Conservation (phyloP, 768 basidiomycete species). For the Coprinopsis sp. region DNA sequence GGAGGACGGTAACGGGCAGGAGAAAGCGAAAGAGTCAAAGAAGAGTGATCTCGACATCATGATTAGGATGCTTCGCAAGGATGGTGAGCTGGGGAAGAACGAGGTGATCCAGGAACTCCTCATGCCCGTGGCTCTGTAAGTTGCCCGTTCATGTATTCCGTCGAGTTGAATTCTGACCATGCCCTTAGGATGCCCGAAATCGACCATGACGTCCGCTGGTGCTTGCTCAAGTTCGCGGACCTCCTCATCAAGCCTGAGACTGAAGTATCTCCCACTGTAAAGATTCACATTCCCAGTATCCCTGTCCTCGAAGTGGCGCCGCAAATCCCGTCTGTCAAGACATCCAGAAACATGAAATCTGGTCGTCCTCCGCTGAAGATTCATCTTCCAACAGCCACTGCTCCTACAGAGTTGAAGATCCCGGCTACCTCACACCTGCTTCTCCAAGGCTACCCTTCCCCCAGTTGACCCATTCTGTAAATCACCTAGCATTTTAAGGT, state of each 20-base stretch:
- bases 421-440: slow-evolving; percentile 31
- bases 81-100: slow-evolving; percentile 79
- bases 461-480: too few species aligned
- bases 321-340: slow-evolving; percentile 47
- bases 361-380: slow-evolving; percentile 34
- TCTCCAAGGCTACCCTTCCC: slow-evolving; percentile 24
- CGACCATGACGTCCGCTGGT: slow-evolving; percentile 89
- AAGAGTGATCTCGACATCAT: slow-evolving; percentile 80
- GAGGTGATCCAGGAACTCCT: slow-evolving; percentile 74
- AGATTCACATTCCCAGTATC: slow-evolving; percentile 71
- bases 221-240: slow-evolving; percentile 87
- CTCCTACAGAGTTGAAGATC: slow-evolving; percentile 54
- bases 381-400: slow-evolving; percentile 34
- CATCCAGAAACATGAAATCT: slow-evolving; percentile 33
- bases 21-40: slow-evolving; percentile 70
- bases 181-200: slow-evolving; percentile 58
- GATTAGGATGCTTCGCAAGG: slow-evolving; percentile 85
- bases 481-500: too few species aligned
- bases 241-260: slow-evolving; percentile 77
- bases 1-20: slow-evolving; percentile 73
- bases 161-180: slow-evolving; percentile 6
- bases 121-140: slow-evolving; percentile 77
- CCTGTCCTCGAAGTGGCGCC: slow-evolving; percentile 63
- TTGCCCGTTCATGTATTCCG: slow-evolving; percentile 10
- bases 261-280: slow-evolving; percentile 83